These are phyloP conservation scores for Trichoderma polysporum DNA, from an alignment of 2,329 filamentous ascomycete species.

Conservation along the genomic window DNA sequence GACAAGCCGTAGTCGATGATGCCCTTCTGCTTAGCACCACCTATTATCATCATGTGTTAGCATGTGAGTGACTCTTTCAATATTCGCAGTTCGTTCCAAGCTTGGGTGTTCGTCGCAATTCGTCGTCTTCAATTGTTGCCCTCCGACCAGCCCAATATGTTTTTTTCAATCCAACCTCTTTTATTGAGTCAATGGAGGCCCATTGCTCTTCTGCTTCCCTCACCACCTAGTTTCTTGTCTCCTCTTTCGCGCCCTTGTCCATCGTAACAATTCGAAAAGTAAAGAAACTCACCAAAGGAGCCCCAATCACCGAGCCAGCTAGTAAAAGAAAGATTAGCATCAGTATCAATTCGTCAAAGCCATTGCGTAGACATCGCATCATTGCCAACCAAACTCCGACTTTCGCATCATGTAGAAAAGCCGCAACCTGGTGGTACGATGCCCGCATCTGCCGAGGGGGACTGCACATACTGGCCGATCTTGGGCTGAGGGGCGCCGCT, in stretches of 20 bases:
- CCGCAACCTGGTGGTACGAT: slow-evolving; percentile 29
- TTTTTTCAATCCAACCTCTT: background rate
- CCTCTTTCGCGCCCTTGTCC: background rate
- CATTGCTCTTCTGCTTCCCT: background rate
- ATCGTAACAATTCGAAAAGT: slow-evolving; percentile 5
- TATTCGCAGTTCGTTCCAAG: background rate
- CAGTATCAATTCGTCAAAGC: background rate
- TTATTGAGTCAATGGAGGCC: background rate
- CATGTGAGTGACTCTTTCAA: slow-evolving; percentile 5
- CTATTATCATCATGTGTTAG: slow-evolving; percentile 35
- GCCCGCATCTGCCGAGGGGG: background rate
- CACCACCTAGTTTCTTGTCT: background rate
- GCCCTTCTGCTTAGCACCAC: slow-evolving; percentile 61
- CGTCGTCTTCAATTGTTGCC: background rate
- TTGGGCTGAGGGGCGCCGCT: slow-evolving; percentile 36
- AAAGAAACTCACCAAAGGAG: slow-evolving; percentile 62
- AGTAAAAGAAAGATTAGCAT: slow-evolving; percentile 23
- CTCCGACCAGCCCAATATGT: background rate
- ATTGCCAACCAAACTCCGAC: slow-evolving; percentile 16
- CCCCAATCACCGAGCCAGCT: slow-evolving; percentile 78
- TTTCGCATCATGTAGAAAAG: slow-evolving; percentile 32
- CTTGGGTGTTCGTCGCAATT: background rate
- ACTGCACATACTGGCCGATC: slow-evolving; percentile 37
- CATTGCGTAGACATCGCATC: slow-evolving; percentile 28
- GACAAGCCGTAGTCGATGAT: slow-evolving; percentile 73